Percentiles rank a stretch among this genome's conserved stretches.
Evolutionary conservation across 2,329 filamentous ascomycete genomes (phyloP).

Genomic region (Colletotrichum sp.): DNA sequence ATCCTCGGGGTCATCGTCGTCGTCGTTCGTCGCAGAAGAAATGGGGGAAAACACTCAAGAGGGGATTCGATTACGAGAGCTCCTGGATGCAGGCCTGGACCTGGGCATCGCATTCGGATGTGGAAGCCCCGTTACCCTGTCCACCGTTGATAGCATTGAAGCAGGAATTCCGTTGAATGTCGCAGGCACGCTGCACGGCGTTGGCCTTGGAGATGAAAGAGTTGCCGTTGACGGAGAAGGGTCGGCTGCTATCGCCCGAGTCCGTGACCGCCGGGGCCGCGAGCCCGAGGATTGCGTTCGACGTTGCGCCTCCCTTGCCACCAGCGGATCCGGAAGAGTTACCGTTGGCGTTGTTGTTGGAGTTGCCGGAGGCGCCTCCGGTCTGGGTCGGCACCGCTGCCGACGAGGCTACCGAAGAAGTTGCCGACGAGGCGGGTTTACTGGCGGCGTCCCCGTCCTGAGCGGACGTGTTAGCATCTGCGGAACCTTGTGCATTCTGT

Average conservation of each 20-base stretch:
- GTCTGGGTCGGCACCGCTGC: slow-evolving; percentile 7
- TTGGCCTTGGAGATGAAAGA: slow-evolving; percentile 61
- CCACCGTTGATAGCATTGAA: slow-evolving; percentile 61
- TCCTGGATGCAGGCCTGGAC: slow-evolving; percentile 46
- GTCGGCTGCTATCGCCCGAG: slow-evolving; percentile 52
- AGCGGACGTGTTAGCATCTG: slow-evolving; percentile 7
- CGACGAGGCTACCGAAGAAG: slow-evolving; percentile 8
- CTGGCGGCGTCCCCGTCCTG: slow-evolving; percentile 18
- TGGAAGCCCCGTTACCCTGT: slow-evolving; percentile 38
- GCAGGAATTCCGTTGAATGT: slow-evolving; percentile 68
- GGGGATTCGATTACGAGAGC: slow-evolving; percentile 27
- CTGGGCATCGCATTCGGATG: slow-evolving; percentile 62
- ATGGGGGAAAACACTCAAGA: not conserved
- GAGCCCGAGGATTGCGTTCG: slow-evolving; percentile 52
- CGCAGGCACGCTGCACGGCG: slow-evolving; percentile 65
- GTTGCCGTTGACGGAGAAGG: slow-evolving; percentile 61
- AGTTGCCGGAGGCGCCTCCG: not conserved
- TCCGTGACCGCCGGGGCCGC: slow-evolving; percentile 54
- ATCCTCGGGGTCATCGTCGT: not conserved
- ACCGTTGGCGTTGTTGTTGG: slow-evolving; percentile 13
- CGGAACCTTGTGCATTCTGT: not conserved
- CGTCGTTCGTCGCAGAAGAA: not conserved
- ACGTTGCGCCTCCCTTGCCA: slow-evolving; percentile 30
- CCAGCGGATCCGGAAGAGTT: slow-evolving; percentile 19
- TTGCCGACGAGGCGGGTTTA: slow-evolving; percentile 2